Evolutionary conservation across 23 red algal genomes (phyloP).

Genomic region (Cyanidioschyzon merolae): DNA sequence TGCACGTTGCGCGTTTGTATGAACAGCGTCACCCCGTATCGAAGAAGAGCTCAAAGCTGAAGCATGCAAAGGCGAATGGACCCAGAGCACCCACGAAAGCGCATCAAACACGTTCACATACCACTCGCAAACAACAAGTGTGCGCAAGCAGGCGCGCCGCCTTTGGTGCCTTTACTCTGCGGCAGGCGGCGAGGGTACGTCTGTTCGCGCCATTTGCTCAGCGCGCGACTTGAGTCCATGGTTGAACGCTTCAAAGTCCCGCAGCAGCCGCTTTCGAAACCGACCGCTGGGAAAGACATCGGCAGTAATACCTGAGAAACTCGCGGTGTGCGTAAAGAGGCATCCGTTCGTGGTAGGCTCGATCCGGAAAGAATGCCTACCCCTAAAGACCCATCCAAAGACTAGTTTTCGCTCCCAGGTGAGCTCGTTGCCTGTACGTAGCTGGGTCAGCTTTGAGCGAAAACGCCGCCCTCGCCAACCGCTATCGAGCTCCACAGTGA

Average conservation of each 20-base stretch:
- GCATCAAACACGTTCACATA: too few relatives aligned
- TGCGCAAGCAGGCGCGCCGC: too few relatives aligned
- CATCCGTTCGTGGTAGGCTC: neutral
- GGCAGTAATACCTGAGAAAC: neutral
- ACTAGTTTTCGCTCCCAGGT: neutral
- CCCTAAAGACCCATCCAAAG: neutral
- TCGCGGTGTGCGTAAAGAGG: neutral
- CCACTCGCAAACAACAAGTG: too few relatives aligned
- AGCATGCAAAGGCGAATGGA: too few relatives aligned
- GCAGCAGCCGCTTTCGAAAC: neutral
- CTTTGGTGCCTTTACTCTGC: too few relatives aligned
- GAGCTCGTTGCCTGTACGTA: neutral
- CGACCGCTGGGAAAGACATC: neutral
- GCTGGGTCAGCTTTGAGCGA: neutral
- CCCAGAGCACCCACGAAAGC: too few relatives aligned
- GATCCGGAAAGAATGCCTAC: neutral
- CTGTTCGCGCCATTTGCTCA: neutral
- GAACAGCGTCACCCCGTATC: too few relatives aligned
- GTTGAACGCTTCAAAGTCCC: neutral
- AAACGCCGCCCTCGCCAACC: neutral
- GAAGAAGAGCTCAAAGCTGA: too few relatives aligned
- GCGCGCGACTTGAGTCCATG: neutral
- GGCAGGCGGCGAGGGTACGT: neutral
- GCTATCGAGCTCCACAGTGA: neutral
- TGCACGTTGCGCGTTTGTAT: too few relatives aligned